Evolutionary conservation across 371 early-diverging fungal genomes (phyloP), one percentile per base, ranked within the genome.

Genomic region (Mucor circinelloides): DNA sequence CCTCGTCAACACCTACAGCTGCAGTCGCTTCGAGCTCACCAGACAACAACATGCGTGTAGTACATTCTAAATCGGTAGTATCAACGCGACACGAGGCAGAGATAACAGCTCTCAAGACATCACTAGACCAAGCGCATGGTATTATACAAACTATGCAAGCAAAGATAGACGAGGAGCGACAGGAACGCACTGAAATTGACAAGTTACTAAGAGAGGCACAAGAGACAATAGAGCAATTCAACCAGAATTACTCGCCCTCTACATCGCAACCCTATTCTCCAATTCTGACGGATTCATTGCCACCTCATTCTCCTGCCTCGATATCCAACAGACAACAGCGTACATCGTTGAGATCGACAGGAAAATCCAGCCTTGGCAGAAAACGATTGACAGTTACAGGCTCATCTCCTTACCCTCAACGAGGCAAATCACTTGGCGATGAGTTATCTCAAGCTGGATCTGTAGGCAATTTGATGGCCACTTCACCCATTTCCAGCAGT

Each of bases 161-260:
- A 3, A 21, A 38, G 19, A 59, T 69, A 12, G 42, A 64, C n/a
- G 12, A 38, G 17, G 64, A 64, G 52, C 40, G 27, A 13, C 12
- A 40, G 1, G 59, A 69, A 12, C 58, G 54, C 10, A n/a, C 6
- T 13, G 59, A 69, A 19, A 31, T 59, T 5, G 55, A 69, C 23
- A 30, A 50, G 4, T 25, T 69, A 31, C 17, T 63, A 21, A 48
- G 59, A 30, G 69, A 69, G n/a, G 69, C 69, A 0, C 69, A 64
- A 25, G 69, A 69, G 52, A 64, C 59, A 1, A 63, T 63, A 15
- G 64, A 69, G 34, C 50, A 27, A 12, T 27, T 52, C 3, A 25
- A 15, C 4, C 23, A 27, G 3, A 25, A 25, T 13, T 12, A 27
- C 13, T 27, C 10, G 10, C 15, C 52, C 25, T 3, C 52, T 5